Base-by-base conservation (phyloP, 768 basidiomycete genomes). In the Phanerodontia chrysosporium region DNA sequence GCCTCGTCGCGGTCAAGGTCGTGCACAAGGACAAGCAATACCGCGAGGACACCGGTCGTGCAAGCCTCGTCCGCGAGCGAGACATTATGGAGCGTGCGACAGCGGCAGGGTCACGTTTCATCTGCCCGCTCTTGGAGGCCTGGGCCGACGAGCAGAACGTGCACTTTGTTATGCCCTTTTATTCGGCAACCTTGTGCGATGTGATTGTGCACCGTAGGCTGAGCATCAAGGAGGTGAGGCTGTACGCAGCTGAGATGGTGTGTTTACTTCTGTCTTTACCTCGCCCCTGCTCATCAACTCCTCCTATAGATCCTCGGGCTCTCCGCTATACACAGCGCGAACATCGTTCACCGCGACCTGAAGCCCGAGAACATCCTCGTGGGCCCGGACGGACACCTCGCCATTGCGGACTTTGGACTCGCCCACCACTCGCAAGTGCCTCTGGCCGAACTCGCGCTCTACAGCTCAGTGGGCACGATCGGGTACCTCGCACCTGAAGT, bases 341-440 rank as follows among this genome's bases (percentile, higher is more conserved):
- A 55, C 21, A 76, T 80, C 63, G 72, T 80, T 7, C 80, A 81
- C 67, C 70, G 77, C 24, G 80, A 83, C 64, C 76, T 83, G 63
- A 81, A 81, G 58, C 80, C 80, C 32, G 74, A 73, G 63, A 83
- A 83, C 65, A 75, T 81, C 39, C 71, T 81, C 32, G 73, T 82
- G 53, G 73, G 72, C 21, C 59, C 64, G 7, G 63, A 65, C 3
- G 73, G 73, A 29, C 70, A 73, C 49, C 67, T 72, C 49, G 64
- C 68, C 32, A 67, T 75, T 22, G 75, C 76, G 4, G 81, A 82
- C 64, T 80, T 80, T 62, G 80, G 81, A 16, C 70, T 79, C 1
- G 64, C 65, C n/a, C n/a, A n/a, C n/a, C n/a, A n/a, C n/a, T n/a
- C n/a, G n/a, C n/a, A n/a, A n/a, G 5, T 49, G 39, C 30, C 44